Base-by-base conservation (phyloP, 2,329 filamentous ascomycete species). In the Penicillium sclerotigenum region DNA sequence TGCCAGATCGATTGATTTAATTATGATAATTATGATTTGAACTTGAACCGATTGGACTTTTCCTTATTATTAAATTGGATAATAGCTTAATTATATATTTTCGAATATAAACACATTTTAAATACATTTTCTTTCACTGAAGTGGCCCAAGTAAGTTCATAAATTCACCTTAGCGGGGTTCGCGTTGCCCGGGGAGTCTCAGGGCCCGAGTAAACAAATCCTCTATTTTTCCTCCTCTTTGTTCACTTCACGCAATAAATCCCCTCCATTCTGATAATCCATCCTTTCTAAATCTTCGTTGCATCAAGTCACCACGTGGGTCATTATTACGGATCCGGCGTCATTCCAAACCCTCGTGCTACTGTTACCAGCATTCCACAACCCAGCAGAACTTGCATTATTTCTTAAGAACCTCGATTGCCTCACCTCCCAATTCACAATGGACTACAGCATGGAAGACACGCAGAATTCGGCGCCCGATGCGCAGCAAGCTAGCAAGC, bases 401-500 rank as follows among this genome's bases (percentile, higher is more conserved):
- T 49, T 10, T 7, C 29, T 47, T 43, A 28, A 37, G 11, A 50
- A 14, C 24, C 47, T 20, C 16, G 6, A 31, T 16, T 16, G 20
- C 26, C 9, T 34, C 28, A 18, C 47, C 33, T 47, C 9, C 28
- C n/a, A 2, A 24, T 56, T 31, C 61, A 60, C n/a, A 47, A 83
- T 84, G 80, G 79, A 83, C 59, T 83, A 79, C 71, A 73, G 71
- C 42, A 79, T 80, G 73, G 83, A 84, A 65, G 81, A 89, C 66
- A 83, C 78, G 52, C 88, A 91, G 73, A 90, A 88, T 75, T 79
- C 87, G 52, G 83, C 83, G 24, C 85, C 85, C 29, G 84, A 85
- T 65, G 81, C 79, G 65, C 77, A 81, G 55, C 81, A 86, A 68
- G 80, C 83, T 55, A 79, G 82, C 57, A 89, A 89, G 77, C 78